Percentiles rank a stretch among this genome's conserved stretches.
Conservation (phyloP, 164 flowering plant genomes). For the Aristolochia fimbriata region DNA sequence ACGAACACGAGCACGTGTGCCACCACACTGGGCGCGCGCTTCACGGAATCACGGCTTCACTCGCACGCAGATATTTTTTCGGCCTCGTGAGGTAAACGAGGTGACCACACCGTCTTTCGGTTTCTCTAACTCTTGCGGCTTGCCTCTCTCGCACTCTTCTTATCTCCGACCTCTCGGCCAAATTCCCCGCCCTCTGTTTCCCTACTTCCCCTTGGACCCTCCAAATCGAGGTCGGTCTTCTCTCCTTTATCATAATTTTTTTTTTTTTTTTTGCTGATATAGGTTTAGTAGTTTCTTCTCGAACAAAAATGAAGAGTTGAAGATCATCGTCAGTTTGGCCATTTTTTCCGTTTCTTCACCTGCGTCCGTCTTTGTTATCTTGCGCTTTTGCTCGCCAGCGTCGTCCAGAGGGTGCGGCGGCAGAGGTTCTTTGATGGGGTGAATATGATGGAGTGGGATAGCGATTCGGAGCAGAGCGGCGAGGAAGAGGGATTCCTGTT, state of each 20-base stretch:
- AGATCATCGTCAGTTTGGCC: no score
- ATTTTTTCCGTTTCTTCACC: neutral
- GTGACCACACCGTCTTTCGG: neutral
- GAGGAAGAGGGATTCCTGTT: conserved; percentile 15
- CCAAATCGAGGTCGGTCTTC: neutral
- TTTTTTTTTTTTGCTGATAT: no score
- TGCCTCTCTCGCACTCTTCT: neutral
- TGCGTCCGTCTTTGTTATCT: neutral
- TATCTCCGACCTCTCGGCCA: neutral
- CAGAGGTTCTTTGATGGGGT: conserved; percentile 1
- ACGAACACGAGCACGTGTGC: no score
- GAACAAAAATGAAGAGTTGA: no score
- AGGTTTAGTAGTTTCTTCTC: neutral
- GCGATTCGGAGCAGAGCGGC: conserved; percentile 11
- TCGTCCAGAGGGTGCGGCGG: neutral
- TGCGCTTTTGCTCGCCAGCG: neutral
- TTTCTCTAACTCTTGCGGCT: neutral
- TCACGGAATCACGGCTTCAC: no score
- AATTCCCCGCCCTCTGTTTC: neutral
- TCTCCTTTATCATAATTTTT: neutral
- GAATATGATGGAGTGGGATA: conserved; percentile 15
- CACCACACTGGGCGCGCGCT: no score
- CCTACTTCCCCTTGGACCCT: neutral
- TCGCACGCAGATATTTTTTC: no score
- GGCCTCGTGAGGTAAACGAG: no score